Evolutionary conservation across 1,284 basidiomycete species (phyloP), one percentile per base, ranked within the genome.

Genomic region (Pisolithus thermaeus): DNA sequence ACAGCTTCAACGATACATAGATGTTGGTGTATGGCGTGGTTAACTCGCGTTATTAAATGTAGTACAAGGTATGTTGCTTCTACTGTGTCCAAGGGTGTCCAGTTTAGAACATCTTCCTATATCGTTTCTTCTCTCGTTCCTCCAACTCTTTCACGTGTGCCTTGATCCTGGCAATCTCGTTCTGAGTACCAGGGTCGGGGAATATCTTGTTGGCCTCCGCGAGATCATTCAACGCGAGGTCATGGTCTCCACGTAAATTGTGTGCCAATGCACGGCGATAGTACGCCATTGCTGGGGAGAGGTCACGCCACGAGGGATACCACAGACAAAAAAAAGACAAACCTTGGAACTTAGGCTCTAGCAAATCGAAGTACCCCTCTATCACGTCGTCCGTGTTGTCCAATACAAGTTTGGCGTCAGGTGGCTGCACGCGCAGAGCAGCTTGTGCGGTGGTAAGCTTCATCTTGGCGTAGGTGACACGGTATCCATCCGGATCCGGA

Each of bases 201-300:
- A 65, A 65, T 36, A 66, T 55, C 53, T 75, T 68, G 53, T 70
- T 73, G 1, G 96, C 95, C 56, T 77, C 74, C 9, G 74, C 67
- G 20, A 97, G 75, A 63, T 94, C 93, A 39, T 69, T 71, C 67
- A 90, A 88, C 0, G 92, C 92, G 6, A 78, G 77, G 0, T 87
- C 86, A 35, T 89, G 83, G 38, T 90, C 80, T 64, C 89, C 90
- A 52, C 83, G 63, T 16, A 75, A 73, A 2, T 72, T 68, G 30
- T 77, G 73, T n/a, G 84, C 90, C 23, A 92, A 71, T 11, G 83
- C 91, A n/a, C 90, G 81, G 52, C 93, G 87, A 71, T 93, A 97
- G 45, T 92, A 73, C 11, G 90, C 91, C 72, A 96, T 97, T 11
- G 88, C 91, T 80, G 70, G 41, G 67, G 58, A 41, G 28, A 40